Evolutionary conservation across 2,329 filamentous ascomycete species (phyloP).

Genomic region (Pseudogymnoascus sp.): DNA sequence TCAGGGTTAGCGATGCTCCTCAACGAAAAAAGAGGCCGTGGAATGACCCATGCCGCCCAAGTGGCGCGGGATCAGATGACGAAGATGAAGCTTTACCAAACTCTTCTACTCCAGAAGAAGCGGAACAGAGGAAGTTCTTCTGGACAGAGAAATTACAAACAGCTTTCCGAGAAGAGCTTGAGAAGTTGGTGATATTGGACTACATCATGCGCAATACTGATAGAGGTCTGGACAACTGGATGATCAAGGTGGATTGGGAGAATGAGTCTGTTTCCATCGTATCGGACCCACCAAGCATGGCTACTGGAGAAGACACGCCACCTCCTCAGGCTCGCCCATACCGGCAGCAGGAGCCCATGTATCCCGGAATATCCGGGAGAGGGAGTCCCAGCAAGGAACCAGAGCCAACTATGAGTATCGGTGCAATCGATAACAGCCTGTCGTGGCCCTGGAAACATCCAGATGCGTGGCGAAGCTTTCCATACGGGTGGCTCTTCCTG

Average conservation of each 20-base stretch:
- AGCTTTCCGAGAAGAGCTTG: slow-evolving; percentile 86
- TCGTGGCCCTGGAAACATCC: slow-evolving; percentile 99
- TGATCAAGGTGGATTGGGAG: slow-evolving; percentile 92
- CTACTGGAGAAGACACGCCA: slow-evolving; percentile 14
- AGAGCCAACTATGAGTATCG: slow-evolving; percentile 57
- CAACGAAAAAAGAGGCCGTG: slow-evolving; percentile 63
- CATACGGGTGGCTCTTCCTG: slow-evolving; percentile 96
- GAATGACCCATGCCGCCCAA: slow-evolving; percentile 73
- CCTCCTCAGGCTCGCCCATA: slow-evolving; percentile 55
- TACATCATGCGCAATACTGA: slow-evolving; percentile 99
- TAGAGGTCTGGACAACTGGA: slow-evolving; percentile 95
- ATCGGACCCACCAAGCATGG: slow-evolving; percentile 65
- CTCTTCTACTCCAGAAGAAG: slow-evolving; percentile 21
- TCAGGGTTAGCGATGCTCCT: slow-evolving; percentile 58
- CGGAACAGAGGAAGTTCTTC: slow-evolving; percentile 43
- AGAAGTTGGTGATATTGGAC: slow-evolving; percentile 94
- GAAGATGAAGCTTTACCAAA: slow-evolving; percentile 46
- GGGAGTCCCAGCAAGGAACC: slow-evolving; percentile 13
- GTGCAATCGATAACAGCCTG: slow-evolving; percentile 94
- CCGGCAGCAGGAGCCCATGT: slow-evolving; percentile 74
- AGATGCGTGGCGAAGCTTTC: slow-evolving; percentile 82
- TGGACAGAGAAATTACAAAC: slow-evolving; percentile 89
- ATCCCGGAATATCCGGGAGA: slow-evolving; percentile 27
- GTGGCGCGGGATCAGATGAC: slow-evolving; percentile 43
- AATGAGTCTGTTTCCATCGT: slow-evolving; percentile 75